Base-by-base conservation (phyloP, 768 basidiomycete genomes). In the Kwoniella mangroviensis region DNA sequence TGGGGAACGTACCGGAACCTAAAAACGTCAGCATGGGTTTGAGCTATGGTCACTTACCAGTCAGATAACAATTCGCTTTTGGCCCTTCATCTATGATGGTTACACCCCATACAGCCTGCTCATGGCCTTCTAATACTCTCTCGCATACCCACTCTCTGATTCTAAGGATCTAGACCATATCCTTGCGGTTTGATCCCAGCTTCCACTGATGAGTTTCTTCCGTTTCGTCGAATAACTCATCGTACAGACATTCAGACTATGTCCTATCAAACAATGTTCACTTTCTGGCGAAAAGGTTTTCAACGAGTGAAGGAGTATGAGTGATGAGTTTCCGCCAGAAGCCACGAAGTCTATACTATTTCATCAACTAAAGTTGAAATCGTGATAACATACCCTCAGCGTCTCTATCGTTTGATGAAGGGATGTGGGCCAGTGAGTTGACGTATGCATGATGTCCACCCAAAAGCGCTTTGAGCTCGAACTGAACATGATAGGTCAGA, bases 171-270 rank as follows among this genome's bases (percentile, higher is more conserved):
- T 49, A 4, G 58, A 51, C 82, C 82, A 83, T 0, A 83, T 72
- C 41, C 81, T 64, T 6, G 82, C 82, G 1, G 82, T 79, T 43
- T 72, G 71, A 63, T 83, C 82, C 82, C 82, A 83, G 45, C 77
- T 79, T 34, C 75, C 79, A 28, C 81, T 81, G 21, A 83, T 78
- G 19, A 83, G 66, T 60, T 75, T 72, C 49, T 60, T 49, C 34
- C 19, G 60, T 43, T 56, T 72, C 2, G 58, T 26, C 6, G 70
- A 74, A 49, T 75, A 81, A 1, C 57, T 21, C 17, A 81, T 58
- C 4, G 74, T 67, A 58, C 78, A 81, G 19, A 81, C 73, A 45
- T 81, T 81, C 9, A 77, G 59, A 45, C 63, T 34, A 45, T 81
- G 79, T 5, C 79, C 79, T 2, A 71, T 62, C 17, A 81, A 65